Conservation (phyloP, 768 basidiomycete species). For the Cystobasidium ongulense region DNA sequence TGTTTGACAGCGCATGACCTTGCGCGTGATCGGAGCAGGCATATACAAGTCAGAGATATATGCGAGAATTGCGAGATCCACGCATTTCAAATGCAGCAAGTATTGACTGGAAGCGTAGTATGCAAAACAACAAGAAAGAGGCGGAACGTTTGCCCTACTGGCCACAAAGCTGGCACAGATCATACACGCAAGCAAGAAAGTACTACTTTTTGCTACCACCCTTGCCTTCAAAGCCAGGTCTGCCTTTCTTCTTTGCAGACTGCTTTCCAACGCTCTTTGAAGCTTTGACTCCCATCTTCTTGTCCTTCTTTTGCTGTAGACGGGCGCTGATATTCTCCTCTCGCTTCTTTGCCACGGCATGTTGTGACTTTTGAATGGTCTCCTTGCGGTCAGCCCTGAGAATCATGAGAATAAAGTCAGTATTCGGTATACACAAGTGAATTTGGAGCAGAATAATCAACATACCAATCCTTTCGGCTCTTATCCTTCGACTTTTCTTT, state of each 20-base stretch:
- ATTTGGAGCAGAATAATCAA: background rate
- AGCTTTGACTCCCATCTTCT: conserved; percentile 52
- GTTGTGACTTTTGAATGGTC: conserved; percentile 63
- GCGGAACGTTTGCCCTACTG: too few relatives aligned
- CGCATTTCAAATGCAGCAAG: too few relatives aligned
- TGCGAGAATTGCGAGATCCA: too few relatives aligned
- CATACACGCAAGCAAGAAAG: background rate
- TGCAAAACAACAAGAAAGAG: too few relatives aligned
- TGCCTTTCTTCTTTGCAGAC: conserved; percentile 24
- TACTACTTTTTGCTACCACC: conserved; percentile 20
- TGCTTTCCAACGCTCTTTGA: conserved; percentile 36
- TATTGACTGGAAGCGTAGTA: too few relatives aligned
- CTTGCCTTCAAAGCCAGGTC: conserved; percentile 32
- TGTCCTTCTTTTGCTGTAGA: conserved; percentile 63
- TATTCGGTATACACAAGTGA: conserved; percentile 8
- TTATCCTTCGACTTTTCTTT: conserved; percentile 82
- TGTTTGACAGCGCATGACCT: background rate
- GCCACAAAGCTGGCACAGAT: too few relatives aligned
- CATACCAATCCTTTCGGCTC: conserved; percentile 73
- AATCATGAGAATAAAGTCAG: background rate
- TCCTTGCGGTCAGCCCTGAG: conserved; percentile 79
- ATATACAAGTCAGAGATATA: too few relatives aligned
- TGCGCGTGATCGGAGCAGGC: background rate
- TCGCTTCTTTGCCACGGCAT: conserved; percentile 81
- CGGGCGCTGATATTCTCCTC: conserved; percentile 81